Conservation (phyloP, 768 basidiomycete species). For the Podaxis sp. region DNA sequence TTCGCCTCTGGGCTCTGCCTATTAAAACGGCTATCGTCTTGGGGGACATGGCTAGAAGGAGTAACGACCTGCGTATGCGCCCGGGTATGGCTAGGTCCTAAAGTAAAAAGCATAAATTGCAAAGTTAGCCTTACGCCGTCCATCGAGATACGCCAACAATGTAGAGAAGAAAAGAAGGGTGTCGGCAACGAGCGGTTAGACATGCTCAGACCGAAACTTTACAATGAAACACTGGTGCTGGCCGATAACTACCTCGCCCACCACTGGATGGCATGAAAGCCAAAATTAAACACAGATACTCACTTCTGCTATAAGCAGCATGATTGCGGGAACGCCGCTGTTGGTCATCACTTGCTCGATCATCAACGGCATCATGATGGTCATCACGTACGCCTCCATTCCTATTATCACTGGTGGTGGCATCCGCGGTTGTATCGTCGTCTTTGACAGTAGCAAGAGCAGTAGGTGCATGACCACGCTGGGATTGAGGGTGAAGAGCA, state of each 20-base stretch:
- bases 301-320: neutral
- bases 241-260: neutral
- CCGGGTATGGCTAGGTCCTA: neutral
- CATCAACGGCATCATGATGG: neutral
- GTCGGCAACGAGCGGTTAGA: neutral
- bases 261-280: neutral
- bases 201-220: neutral
- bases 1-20: neutral
- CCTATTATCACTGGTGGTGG: neutral
- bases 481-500: neutral
- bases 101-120: neutral
- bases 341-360: conserved; percentile 4
- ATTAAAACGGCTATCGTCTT: neutral
- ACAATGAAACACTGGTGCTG: neutral
- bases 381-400: neutral
- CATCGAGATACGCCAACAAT: neutral
- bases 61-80: neutral
- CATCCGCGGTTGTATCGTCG: neutral
- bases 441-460: neutral
- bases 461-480: neutral
- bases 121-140: neutral
- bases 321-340: neutral
- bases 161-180: neutral
- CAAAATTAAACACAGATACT: neutral
- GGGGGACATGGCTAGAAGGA: neutral